Percentiles rank a stretch among this genome's conserved stretches.
Evolutionary conservation across 164 flowering plant species (phyloP).

Genomic region (Akebia trifoliata): DNA sequence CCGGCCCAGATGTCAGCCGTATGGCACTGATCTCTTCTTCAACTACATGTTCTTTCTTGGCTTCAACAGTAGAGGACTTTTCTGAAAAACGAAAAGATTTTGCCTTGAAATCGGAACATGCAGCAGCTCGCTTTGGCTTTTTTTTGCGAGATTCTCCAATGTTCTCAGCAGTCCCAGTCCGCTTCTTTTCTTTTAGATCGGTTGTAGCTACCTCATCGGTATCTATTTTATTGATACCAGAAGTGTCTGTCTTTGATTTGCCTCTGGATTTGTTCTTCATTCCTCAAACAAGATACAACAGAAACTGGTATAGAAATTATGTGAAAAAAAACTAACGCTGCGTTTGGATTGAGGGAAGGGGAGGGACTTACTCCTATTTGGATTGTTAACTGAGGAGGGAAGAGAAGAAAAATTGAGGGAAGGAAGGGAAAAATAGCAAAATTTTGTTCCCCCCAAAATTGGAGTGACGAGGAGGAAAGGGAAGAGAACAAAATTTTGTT

Average conservation of each 20-base stretch:
- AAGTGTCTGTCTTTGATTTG: neutral
- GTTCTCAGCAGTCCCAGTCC: constrained; percentile 9
- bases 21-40: constrained; percentile 67
- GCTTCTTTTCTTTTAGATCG: constrained; percentile 9
- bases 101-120: constrained; percentile 64
- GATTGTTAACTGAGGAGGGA: too few relatives aligned
- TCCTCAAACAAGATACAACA: neutral
- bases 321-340: too few relatives aligned
- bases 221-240: constrained; percentile 1
- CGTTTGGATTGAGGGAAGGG: too few relatives aligned
- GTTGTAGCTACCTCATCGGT: neutral
- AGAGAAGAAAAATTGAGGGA: too few relatives aligned
- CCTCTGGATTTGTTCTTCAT: constrained; percentile 7
- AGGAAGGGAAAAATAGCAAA: too few relatives aligned
- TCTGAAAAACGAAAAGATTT: constrained; percentile 39
- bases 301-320: too few relatives aligned
- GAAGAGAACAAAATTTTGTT: too few relatives aligned
- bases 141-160: constrained; percentile 13
- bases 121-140: constrained; percentile 81
- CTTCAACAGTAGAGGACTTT: constrained; percentile 36
- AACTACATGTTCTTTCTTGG: constrained; percentile 34
- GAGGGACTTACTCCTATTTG: too few relatives aligned
- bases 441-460: too few relatives aligned
- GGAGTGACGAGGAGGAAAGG: too few relatives aligned
- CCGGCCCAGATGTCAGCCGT: constrained; percentile 44